Conservation (phyloP, 176 grass and related monocot species). For the Eleusine coracana region DNA sequence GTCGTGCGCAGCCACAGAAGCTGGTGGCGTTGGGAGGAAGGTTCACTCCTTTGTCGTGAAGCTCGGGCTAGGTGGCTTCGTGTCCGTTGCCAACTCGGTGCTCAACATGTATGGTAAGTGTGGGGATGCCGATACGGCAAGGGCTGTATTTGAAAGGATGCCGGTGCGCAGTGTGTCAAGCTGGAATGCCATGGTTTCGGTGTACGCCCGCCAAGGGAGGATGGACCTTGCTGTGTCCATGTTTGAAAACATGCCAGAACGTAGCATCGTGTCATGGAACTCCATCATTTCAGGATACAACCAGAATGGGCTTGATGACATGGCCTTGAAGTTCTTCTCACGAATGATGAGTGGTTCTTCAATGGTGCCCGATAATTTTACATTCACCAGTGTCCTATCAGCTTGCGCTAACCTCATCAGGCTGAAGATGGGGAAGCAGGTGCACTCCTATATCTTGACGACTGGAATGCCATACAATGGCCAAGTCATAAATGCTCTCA, state of each 20-base stretch:
- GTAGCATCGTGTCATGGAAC: slow-evolving; percentile 80
- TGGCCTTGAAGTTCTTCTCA: slow-evolving; percentile 68
- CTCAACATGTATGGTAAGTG: slow-evolving; percentile 81
- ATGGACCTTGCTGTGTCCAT: slow-evolving; percentile 64
- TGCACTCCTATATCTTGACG: slow-evolving; percentile 58
- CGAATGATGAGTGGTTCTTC: slow-evolving; percentile 55
- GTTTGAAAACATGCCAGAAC: slow-evolving; percentile 64
- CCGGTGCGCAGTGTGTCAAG: slow-evolving; percentile 50
- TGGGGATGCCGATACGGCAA: slow-evolving; percentile 58
- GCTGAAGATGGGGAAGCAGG: slow-evolving; percentile 60
- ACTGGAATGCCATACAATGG: slow-evolving; percentile 33
- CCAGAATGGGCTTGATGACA: slow-evolving; percentile 60
- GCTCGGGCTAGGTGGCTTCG: slow-evolving; percentile 58
- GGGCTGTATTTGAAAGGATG: slow-evolving; percentile 65
- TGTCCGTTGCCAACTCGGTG: slow-evolving; percentile 66
- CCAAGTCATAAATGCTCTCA: slow-evolving; percentile 71
- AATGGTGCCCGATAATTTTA: slow-evolving; percentile 52
- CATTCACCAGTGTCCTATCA: slow-evolving; percentile 61
- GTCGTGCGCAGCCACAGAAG: slow-evolving; percentile 45
- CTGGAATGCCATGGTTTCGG: slow-evolving; percentile 74
- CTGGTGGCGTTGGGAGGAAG: slow-evolving; percentile 41
- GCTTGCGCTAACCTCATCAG: slow-evolving; percentile 54
- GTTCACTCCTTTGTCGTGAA: slow-evolving; percentile 66
- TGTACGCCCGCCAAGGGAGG: slow-evolving; percentile 55
- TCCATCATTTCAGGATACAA: slow-evolving; percentile 78